Conservation (phyloP, 164 flowering plant species). For the Macadamia integrifolia region DNA sequence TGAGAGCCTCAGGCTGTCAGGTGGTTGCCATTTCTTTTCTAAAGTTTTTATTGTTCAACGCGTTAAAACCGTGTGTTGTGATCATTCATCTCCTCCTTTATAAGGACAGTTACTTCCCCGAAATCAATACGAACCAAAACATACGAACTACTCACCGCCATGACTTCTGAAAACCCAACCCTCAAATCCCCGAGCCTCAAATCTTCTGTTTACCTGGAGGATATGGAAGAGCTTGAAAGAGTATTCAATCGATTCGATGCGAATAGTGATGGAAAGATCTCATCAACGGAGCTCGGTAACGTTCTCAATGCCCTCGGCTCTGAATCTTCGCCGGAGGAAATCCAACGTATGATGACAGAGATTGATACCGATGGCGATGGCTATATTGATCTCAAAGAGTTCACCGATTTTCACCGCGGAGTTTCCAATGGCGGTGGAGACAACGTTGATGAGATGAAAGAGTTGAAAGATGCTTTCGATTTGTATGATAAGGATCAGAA, state of each 20-base stretch:
- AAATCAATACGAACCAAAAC: no score
- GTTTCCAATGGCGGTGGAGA: background rate
- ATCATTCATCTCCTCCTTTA: no score
- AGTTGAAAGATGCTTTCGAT: background rate
- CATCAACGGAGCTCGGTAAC: conserved; percentile 13
- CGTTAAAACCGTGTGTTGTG: no score
- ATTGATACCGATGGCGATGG: conserved; percentile 28
- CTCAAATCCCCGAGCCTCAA: no score
- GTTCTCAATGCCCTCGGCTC: conserved; percentile 25
- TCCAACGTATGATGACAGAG: conserved; percentile 21
- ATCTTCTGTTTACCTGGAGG: background rate
- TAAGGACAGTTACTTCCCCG: no score
- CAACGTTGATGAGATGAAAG: background rate
- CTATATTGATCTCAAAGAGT: conserved; percentile 21
- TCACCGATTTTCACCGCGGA: conserved; percentile 19
- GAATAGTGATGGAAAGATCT: conserved; percentile 22
- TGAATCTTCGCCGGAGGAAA: conserved; percentile 15
- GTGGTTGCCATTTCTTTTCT: no score
- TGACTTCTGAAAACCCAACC: no score
- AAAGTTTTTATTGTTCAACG: no score
- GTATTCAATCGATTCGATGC: conserved; percentile 28
- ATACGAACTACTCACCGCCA: no score
- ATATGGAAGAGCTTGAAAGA: conserved; percentile 14
- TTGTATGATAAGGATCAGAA: background rate
- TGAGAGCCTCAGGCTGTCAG: no score